phyloP scores from a whole-genome alignment of 2,329 filamentous ascomycete species.

The Diaporthe destruens region DNA sequence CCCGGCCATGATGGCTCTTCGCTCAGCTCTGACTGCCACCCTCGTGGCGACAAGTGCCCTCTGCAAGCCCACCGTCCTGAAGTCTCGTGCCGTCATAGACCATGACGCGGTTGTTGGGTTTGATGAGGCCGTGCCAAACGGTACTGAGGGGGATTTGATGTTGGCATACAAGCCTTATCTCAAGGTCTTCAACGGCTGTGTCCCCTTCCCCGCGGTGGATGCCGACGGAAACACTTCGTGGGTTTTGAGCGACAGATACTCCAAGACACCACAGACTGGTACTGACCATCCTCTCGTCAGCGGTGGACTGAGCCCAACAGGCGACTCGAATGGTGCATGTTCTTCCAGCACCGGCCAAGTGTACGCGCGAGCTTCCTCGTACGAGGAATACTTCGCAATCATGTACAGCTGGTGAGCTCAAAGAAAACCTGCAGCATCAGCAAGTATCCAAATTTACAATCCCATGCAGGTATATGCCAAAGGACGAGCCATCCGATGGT shows the following conservation, averaged over 20 bases:
- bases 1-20: not conserved
- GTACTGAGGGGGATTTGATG: constrained; percentile 60
- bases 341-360: constrained; percentile 53
- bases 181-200: constrained; percentile 69
- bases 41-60: not conserved
- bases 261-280: no score
- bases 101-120: constrained; percentile 63
- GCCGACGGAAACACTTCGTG: constrained; percentile 68
- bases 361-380: constrained; percentile 51
- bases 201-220: constrained; percentile 73
- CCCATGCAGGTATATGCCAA: constrained; percentile 57
- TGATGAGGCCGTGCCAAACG: constrained; percentile 62
- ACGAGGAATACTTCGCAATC: constrained; percentile 51
- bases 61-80: constrained; percentile 20
- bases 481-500: constrained; percentile 55
- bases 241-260: constrained; percentile 37
- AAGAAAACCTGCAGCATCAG: not conserved
- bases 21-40: not conserved
- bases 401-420: constrained; percentile 53
- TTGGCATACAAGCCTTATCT: constrained; percentile 68
- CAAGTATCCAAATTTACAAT: not conserved
- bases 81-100: constrained; percentile 46
- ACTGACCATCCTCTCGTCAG: constrained; percentile 41
- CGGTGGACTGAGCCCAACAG: constrained; percentile 52
- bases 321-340: constrained; percentile 49